Conservation (phyloP, 805 yeast genomes). For the Saturnispora silvae region DNA sequence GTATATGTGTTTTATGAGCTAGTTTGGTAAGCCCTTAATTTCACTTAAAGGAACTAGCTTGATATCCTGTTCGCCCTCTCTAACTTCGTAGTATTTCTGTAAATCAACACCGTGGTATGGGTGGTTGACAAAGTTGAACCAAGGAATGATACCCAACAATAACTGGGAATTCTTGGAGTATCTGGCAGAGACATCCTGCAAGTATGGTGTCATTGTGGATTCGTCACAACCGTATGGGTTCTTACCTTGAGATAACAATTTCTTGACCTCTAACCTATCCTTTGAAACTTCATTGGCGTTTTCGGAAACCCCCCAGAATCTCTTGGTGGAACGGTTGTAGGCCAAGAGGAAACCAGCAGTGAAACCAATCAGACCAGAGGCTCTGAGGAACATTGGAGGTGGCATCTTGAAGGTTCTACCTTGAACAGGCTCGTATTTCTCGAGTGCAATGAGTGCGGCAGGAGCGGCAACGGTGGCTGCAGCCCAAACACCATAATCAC, state of each 20-base stretch:
- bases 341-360: conserved; percentile 67
- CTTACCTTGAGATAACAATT: conserved; percentile 50
- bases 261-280: conserved; percentile 68
- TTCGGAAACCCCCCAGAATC: conserved; percentile 74
- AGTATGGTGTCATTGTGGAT: conserved; percentile 53
- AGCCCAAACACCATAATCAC: conserved; percentile 49
- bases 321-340: conserved; percentile 52
- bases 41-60: conserved; percentile 40
- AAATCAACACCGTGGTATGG: conserved; percentile 74
- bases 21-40: conserved; percentile 26
- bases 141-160: conserved; percentile 53
- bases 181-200: conserved; percentile 66
- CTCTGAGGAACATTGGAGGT: conserved; percentile 46
- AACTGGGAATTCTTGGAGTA: conserved; percentile 65
- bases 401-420: conserved; percentile 39
- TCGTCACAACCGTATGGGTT: conserved; percentile 50
- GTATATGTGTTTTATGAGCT: not conserved
- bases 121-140: conserved; percentile 75
- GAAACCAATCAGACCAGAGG: conserved; percentile 51
- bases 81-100: conserved; percentile 43
- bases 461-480: conserved; percentile 42
- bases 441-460: conserved; percentile 31
- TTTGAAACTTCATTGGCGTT: conserved; percentile 57
- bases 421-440: conserved; percentile 36
- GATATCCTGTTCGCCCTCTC: conserved; percentile 54